These are phyloP conservation scores for Tetragonia tetragonoides DNA, from an alignment of 148 eudicot species.

Conservation along the genomic window DNA sequence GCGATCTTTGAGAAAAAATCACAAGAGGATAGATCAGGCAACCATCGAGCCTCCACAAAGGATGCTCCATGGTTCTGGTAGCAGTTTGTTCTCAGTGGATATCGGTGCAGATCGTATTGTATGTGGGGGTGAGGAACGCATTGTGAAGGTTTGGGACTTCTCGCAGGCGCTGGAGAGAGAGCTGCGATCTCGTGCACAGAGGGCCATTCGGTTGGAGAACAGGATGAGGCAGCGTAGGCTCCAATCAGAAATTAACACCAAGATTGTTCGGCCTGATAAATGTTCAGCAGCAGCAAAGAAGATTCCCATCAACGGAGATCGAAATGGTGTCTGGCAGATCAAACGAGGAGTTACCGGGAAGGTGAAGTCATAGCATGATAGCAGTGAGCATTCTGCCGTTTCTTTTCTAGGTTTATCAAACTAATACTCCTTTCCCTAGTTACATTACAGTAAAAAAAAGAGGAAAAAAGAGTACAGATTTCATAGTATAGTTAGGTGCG, in stretches of 20 bases:
- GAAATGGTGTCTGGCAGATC: conserved; percentile 54
- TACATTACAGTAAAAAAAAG: conserved; percentile 5
- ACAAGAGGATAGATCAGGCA: conserved; percentile 23
- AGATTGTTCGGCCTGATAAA: conserved; percentile 51
- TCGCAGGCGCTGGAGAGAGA: conserved; percentile 82
- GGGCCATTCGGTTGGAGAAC: conserved; percentile 68
- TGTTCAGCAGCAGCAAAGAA: conserved; percentile 75
- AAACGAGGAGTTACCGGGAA: conserved; percentile 72
- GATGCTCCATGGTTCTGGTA: conserved; percentile 79
- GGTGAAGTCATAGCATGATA: conserved; percentile 68
- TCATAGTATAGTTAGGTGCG: conserved; percentile 19
- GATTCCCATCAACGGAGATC: conserved; percentile 59
- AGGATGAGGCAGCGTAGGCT: conserved; percentile 85
- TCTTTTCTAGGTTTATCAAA: conserved; percentile 8
- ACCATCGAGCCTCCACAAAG: conserved; percentile 85
- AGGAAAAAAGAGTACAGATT: conserved; percentile 15
- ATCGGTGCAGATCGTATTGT: conserved; percentile 84
- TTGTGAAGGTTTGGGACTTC: conserved; percentile 89
- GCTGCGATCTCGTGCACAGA: conserved; percentile 51
- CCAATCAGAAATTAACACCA: conserved; percentile 59
- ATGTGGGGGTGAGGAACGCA: conserved; percentile 88
- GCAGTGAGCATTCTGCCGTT: conserved; percentile 3
- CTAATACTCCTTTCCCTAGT: conserved; percentile 2
- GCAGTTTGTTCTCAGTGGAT: conserved; percentile 70
- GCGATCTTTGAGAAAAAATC: conserved; percentile 32